Evolutionary conservation across 345 rosid species (phyloP).

Genomic region (Sonneratia alba): DNA sequence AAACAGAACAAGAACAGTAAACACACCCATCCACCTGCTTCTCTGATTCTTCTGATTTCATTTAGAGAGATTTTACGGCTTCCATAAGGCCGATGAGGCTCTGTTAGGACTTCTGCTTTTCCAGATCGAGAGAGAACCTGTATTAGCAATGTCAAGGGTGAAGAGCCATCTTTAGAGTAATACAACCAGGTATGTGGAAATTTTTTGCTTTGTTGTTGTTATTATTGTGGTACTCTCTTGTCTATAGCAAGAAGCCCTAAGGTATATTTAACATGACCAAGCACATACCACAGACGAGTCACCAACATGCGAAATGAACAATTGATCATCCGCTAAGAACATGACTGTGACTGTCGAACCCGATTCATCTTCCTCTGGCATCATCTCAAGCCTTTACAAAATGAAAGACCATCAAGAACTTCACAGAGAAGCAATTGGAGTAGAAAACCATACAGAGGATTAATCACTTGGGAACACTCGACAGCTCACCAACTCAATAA

Average conservation of each 20-base stretch:
- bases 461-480: background rate
- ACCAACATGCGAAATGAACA: constrained; percentile 74
- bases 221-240: background rate
- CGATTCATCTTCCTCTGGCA: constrained; percentile 53
- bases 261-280: background rate
- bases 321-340: constrained; percentile 41
- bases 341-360: constrained; percentile 86
- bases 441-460: constrained; percentile 13
- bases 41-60: constrained; percentile 83
- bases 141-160: constrained; percentile 9
- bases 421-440: constrained; percentile 21
- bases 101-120: constrained; percentile 53
- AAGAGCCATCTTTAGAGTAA: background rate
- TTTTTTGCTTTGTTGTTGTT: background rate
- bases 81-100: constrained; percentile 88
- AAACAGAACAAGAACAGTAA: constrained; percentile 22
- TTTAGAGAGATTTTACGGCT: constrained; percentile 50
- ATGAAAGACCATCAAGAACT: constrained; percentile 24
- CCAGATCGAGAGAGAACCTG: constrained; percentile 84
- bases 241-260: background rate
- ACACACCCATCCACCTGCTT: constrained; percentile 99
- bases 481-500: constrained; percentile 54
- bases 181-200: background rate
- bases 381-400: constrained; percentile 61
- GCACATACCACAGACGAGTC: constrained; percentile 68